These are phyloP conservation scores for Blastocystis sp. DNA, from an alignment of 352 stramenopile species.

Conservation along the genomic window DNA sequence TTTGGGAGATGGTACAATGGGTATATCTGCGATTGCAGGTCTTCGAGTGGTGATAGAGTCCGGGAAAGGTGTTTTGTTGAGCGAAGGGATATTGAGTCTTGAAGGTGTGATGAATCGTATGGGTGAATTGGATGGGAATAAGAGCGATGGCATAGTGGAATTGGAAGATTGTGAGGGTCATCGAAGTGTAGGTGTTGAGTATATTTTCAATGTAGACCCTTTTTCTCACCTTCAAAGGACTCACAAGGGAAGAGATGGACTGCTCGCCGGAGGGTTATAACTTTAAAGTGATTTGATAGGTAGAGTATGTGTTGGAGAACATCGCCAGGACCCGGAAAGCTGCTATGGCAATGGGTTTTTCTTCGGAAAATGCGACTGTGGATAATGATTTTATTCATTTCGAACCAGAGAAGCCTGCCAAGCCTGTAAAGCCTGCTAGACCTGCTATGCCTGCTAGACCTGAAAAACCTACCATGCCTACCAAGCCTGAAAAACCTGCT, in stretches of 20 bases:
- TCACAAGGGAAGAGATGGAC: neutral
- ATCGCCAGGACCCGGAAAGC: neutral
- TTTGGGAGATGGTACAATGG: neutral
- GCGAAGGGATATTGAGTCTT: neutral
- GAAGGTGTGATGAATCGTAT: neutral
- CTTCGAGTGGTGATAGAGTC: neutral
- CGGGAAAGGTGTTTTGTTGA: neutral
- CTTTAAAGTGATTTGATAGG: neutral
- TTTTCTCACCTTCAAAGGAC: neutral
- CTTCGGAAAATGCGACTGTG: neutral
- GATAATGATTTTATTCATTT: slow-evolving; percentile 1
- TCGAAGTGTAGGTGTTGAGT: neutral
- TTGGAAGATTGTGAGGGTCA: neutral
- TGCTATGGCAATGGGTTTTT: neutral
- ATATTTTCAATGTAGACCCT: neutral
- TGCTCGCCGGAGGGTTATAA: neutral
- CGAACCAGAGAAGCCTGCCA: neutral
- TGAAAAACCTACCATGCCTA: neutral
- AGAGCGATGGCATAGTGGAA: neutral
- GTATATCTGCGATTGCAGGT: neutral
- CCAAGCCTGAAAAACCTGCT: neutral
- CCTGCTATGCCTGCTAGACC: neutral
- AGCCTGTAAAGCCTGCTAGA: neutral
- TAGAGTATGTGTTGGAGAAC: slow-evolving; percentile 34
- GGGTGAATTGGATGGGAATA: neutral